These are phyloP conservation scores for Lathyrus sativus DNA, from an alignment of 306 rosid genomes.

Conservation along the genomic window DNA sequence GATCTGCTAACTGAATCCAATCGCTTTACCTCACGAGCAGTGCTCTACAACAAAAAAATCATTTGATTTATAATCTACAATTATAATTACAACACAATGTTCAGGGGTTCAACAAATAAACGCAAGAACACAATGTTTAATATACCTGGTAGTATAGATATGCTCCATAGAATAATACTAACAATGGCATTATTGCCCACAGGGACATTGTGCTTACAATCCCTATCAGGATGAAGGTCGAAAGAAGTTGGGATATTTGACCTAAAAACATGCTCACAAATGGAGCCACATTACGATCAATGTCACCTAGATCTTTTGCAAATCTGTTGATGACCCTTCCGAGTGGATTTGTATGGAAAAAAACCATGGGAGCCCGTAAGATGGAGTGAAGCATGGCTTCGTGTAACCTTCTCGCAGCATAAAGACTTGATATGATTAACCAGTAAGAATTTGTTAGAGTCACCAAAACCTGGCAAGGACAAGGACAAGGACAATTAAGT, in stretches of 20 bases:
- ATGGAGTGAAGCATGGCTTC: slow-evolving; percentile 85
- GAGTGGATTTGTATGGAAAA: slow-evolving; percentile 90
- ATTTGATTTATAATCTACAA: slow-evolving; percentile 5
- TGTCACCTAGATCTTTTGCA: slow-evolving; percentile 93
- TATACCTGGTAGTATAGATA: slow-evolving; percentile 88
- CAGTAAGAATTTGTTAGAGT: slow-evolving; percentile 74
- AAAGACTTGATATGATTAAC: slow-evolving; percentile 79
- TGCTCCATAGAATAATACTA: slow-evolving; percentile 80
- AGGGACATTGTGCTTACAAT: slow-evolving; percentile 91
- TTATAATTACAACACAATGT: slow-evolving; percentile 10
- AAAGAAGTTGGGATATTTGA: slow-evolving; percentile 74
- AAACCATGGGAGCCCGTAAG: slow-evolving; percentile 90
- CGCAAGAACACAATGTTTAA: slow-evolving; percentile 22
- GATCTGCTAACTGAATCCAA: slow-evolving; percentile 91
- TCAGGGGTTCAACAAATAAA: slow-evolving; percentile 25
- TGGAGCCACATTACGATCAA: slow-evolving; percentile 85
- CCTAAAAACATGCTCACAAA: slow-evolving; percentile 77
- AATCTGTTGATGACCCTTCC: slow-evolving; percentile 91
- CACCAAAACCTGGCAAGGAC: slow-evolving; percentile 61
- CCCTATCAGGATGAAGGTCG: slow-evolving; percentile 89
- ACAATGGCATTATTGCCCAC: slow-evolving; percentile 93
- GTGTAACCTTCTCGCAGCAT: slow-evolving; percentile 85
- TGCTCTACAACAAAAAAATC: slow-evolving; percentile 62
- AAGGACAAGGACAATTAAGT: slow-evolving; percentile 22
- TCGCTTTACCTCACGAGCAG: slow-evolving; percentile 91